Conservation (phyloP, 495 filamentous ascomycete genomes). For the Chaetomium fimeti region DNA sequence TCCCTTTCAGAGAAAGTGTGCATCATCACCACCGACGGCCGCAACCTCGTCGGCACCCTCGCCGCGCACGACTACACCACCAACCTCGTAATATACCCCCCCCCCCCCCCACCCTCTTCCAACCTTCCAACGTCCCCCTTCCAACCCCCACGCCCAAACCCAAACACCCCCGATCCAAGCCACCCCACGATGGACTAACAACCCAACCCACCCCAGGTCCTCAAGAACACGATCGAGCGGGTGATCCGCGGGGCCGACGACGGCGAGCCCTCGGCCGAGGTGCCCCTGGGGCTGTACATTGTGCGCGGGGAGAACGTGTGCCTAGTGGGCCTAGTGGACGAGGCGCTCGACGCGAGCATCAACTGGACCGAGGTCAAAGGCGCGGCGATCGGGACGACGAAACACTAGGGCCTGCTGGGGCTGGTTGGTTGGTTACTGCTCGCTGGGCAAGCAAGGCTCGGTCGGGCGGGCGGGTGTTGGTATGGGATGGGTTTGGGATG, state of each 20-base stretch:
- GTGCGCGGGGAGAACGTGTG: constrained; percentile 94
- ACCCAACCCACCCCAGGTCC: constrained; percentile 48
- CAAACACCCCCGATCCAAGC: background rate
- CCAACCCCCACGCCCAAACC: background rate
- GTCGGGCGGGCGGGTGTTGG: background rate
- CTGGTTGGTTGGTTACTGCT: background rate
- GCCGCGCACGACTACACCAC: constrained; percentile 88
- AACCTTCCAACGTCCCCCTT: constrained; percentile 7
- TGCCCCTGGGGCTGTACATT: constrained; percentile 83
- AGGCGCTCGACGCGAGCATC: constrained; percentile 80
- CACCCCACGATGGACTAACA: too few species aligned
- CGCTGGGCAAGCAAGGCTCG: background rate
- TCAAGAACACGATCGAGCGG: constrained; percentile 80
- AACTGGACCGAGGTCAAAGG: constrained; percentile 90
- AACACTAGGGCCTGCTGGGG: constrained; percentile 46
- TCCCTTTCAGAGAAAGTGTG: constrained; percentile 75
- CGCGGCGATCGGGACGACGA: constrained; percentile 76
- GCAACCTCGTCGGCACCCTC: constrained; percentile 79
- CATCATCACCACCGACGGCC: constrained; percentile 88
- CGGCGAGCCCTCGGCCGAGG: constrained; percentile 73
- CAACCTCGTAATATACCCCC: constrained; percentile 65
- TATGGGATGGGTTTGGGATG: background rate
- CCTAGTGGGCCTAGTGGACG: constrained; percentile 85
- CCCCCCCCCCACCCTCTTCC: background rate
- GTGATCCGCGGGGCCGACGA: constrained; percentile 84